Conservation (phyloP, 768 basidiomycete genomes). For the Boletus edulis region DNA sequence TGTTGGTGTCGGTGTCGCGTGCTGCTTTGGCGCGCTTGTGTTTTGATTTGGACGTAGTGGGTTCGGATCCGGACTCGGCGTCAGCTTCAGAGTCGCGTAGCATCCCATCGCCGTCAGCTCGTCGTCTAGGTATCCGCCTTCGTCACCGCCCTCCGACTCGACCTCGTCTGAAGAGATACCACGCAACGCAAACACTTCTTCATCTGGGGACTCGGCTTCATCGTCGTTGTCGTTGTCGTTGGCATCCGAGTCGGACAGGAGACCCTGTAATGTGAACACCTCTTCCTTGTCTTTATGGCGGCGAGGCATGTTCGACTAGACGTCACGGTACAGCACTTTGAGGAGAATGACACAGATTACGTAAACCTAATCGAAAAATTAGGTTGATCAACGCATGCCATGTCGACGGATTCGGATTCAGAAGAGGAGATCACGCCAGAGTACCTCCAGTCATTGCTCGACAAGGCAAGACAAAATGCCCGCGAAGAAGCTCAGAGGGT, state of each 20-base stretch:
- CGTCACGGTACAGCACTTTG: no score
- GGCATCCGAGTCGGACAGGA: constrained; percentile 32
- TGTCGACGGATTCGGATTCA: constrained; percentile 21
- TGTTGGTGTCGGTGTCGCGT: constrained; percentile 14
- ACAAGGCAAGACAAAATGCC: constrained; percentile 57
- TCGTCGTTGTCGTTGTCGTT: constrained; percentile 29
- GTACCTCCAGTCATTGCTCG: constrained; percentile 60
- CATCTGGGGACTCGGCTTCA: constrained; percentile 36
- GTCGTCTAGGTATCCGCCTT: constrained; percentile 34
- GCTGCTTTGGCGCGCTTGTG: constrained; percentile 6
- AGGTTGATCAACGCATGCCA: neutral
- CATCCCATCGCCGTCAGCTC: constrained; percentile 21
- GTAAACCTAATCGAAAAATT: neutral
- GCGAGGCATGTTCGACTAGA: neutral
- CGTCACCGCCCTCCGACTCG: constrained; percentile 33
- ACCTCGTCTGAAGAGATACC: constrained; percentile 44
- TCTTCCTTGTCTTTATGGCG: constrained; percentile 58
- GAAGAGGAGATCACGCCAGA: constrained; percentile 53
- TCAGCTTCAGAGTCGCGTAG: constrained; percentile 15
- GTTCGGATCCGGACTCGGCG: neutral
- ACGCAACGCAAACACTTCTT: constrained; percentile 78
- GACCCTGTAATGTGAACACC: constrained; percentile 70
- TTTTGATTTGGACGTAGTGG: constrained; percentile 13
- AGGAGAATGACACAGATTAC: neutral
- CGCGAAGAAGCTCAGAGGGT: constrained; percentile 29